These are phyloP conservation scores for Darksidea phi DNA, from an alignment of 495 filamentous ascomycete genomes.

Conservation along the genomic window DNA sequence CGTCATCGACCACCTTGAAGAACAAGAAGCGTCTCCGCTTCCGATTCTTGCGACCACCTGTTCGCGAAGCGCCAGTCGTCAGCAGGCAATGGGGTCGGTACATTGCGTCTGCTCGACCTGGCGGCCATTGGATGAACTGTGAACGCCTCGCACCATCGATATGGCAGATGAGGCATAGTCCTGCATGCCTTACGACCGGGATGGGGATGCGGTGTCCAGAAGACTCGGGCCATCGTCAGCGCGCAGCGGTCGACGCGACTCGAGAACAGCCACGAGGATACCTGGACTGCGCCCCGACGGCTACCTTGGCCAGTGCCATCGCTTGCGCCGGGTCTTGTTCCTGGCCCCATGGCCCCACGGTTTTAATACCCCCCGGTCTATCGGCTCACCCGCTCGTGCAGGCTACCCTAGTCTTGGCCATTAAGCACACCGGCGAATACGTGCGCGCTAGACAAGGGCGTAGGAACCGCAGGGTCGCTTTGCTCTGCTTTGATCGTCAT, in stretches of 20 bases:
- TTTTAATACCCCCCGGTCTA: conserved; percentile 7
- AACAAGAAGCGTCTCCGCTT: neutral
- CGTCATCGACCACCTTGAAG: neutral
- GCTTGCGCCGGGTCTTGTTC: conserved; percentile 13
- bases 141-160: too few species aligned
- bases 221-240: too few species aligned
- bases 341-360: conserved; percentile 13
- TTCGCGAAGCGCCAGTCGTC: too few species aligned
- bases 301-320: conserved; percentile 18
- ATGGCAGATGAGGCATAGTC: too few species aligned
- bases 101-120: too few species aligned
- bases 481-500: conserved; percentile 27
- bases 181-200: too few species aligned
- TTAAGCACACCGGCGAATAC: conserved; percentile 11
- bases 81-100: too few species aligned
- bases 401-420: conserved; percentile 8
- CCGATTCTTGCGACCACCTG: neutral
- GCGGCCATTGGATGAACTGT: too few species aligned
- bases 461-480: conserved; percentile 17
- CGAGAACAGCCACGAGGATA: too few species aligned
- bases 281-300: too few species aligned
- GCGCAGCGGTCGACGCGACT: too few species aligned
- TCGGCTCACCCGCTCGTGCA: neutral
- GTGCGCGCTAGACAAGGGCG: conserved; percentile 1
- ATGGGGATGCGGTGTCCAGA: too few species aligned